phyloP scores from a whole-genome alignment of 176 grass and related monocot genomes.

The Chloris gayana region DNA sequence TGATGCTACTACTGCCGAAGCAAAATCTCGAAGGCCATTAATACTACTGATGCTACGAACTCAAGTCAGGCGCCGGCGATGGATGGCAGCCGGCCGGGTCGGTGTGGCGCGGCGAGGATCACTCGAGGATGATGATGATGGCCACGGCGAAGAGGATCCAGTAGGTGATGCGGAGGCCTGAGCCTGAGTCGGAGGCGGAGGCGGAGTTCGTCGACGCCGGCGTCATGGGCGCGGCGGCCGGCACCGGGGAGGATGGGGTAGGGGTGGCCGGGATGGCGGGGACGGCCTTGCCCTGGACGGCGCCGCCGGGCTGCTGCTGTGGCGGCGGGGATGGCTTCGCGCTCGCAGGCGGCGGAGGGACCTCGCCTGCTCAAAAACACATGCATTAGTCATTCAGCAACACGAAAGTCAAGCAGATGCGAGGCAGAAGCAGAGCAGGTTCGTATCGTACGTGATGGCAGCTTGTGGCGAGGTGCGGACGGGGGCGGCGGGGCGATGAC shows the following conservation, averaged over 20 bases:
- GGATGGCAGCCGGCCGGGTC: not conserved
- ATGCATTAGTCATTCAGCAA: not conserved
- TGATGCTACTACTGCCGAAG: too few relatives aligned
- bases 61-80: conserved; percentile 25
- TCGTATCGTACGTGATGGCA: conserved; percentile 23
- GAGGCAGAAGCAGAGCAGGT: not conserved
- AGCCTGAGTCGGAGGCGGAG: not conserved
- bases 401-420: not conserved
- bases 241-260: not conserved
- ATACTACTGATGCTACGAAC: not conserved
- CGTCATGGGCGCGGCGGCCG: not conserved
- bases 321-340: conserved; percentile 21
- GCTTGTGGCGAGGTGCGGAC: conserved; percentile 24
- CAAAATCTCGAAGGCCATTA: too few relatives aligned
- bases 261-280: not conserved
- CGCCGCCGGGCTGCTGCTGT: not conserved
- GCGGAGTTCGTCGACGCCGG: not conserved
- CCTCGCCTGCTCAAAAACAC: conserved; percentile 6
- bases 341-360: not conserved
- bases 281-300: conserved; percentile 13
- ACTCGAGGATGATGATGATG: conserved; percentile 1
- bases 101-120: not conserved
- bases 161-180: not conserved
- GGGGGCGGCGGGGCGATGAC: conserved; percentile 19
- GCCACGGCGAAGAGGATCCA: not conserved